Percentiles rank a stretch among this genome's conserved stretches.
phyloP scores from a whole-genome alignment of 371 early-diverging fungal species.

The Umbelopsis sp. region DNA sequence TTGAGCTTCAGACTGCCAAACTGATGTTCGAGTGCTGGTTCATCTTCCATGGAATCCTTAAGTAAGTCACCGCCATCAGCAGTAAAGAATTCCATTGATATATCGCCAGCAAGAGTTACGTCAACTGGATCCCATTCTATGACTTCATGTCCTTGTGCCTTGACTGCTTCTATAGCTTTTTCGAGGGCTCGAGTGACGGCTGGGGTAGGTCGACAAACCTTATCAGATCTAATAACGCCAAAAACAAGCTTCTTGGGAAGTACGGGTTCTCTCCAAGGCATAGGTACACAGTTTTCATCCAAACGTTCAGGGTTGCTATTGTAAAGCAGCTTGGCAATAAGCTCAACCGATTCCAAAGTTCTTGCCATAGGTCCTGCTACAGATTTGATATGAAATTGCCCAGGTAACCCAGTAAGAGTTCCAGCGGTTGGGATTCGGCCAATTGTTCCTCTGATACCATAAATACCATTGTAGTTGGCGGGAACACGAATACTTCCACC shows the following conservation, averaged over 20 bases:
- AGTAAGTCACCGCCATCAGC: background rate
- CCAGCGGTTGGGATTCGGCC: background rate
- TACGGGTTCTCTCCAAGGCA: conserved; percentile 7
- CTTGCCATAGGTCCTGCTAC: conserved; percentile 15
- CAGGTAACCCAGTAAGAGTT: background rate
- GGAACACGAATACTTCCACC: conserved; percentile 25
- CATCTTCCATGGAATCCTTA: background rate
- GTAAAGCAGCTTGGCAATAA: background rate
- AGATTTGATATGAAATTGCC: background rate
- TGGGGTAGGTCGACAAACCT: background rate
- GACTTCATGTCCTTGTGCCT: conserved; percentile 8
- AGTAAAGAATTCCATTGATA: background rate
- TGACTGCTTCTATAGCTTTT: conserved; percentile 1
- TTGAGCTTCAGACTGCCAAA: background rate
- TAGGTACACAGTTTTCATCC: background rate
- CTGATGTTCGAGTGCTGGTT: conserved; percentile 1
- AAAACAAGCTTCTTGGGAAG: conserved; percentile 6
- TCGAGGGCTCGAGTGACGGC: conserved; percentile 1
- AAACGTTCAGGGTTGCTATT: background rate
- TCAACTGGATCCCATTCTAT: background rate
- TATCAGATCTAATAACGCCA: background rate
- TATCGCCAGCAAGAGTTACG: too few relatives aligned
- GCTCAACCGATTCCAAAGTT: background rate
- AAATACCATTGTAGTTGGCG: conserved; percentile 20
- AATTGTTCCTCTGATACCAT: conserved; percentile 20